These are phyloP conservation scores for Babesia ovata DNA, from an alignment of 169 alveolate genomes.

Conservation along the genomic window DNA sequence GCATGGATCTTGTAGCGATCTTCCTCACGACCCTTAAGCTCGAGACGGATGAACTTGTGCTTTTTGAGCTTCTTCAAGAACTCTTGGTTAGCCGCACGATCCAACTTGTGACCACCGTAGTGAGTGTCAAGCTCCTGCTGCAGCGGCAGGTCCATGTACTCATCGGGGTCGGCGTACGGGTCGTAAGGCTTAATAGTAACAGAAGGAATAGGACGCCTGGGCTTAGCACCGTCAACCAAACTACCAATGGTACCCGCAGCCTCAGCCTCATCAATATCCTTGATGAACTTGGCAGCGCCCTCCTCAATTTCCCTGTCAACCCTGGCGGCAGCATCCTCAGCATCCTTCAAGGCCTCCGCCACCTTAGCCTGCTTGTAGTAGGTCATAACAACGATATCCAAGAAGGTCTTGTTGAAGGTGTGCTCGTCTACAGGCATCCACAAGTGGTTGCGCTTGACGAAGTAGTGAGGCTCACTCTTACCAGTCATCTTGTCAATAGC, in stretches of 20 bases:
- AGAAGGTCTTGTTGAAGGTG: neutral
- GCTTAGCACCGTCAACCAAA: too few species aligned
- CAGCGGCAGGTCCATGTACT: neutral
- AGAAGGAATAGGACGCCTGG: too few species aligned
- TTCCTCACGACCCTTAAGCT: constrained; percentile 8
- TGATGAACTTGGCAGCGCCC: neutral
- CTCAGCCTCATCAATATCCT: neutral
- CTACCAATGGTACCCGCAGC: too few species aligned
- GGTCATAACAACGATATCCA: neutral
- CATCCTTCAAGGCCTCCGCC: neutral
- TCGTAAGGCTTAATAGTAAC: too few species aligned
- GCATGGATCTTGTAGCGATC: constrained; percentile 19
- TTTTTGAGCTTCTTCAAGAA: neutral
- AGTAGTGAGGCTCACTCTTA: neutral
- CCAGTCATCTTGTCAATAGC: constrained; percentile 13
- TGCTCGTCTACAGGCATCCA: constrained; percentile 11
- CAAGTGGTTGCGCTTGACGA: neutral
- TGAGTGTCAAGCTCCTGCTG: neutral
- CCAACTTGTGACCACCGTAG: constrained; percentile 12
- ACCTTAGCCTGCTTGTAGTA: neutral
- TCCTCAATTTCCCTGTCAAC: neutral
- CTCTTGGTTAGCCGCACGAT: neutral
- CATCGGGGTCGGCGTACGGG: neutral
- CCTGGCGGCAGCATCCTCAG: neutral
- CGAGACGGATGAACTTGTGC: constrained; percentile 3